Conservation (phyloP, 73 alveolate genomes). For the Paramecium tetraurelia region DNA sequence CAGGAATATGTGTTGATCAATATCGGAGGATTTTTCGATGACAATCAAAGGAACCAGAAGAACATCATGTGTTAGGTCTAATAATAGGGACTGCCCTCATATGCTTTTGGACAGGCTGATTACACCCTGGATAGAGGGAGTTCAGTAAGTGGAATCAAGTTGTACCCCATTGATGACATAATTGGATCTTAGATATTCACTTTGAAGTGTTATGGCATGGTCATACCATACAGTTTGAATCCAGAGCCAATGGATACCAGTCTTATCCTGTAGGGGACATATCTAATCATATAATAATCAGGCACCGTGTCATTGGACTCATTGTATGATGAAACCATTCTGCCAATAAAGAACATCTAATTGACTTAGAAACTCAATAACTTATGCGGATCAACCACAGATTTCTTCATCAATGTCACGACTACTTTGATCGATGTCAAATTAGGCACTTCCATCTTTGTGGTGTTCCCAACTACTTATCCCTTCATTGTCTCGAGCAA, state of each 20-base stretch:
- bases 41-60: background rate
- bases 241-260: constrained; percentile 1
- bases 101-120: background rate
- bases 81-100: background rate
- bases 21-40: constrained; percentile 6
- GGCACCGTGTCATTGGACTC: background rate
- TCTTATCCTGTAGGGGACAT: background rate
- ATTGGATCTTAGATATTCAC: background rate
- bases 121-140: background rate
- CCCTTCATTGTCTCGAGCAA: background rate
- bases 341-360: background rate
- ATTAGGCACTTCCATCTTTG: constrained; percentile 19
- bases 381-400: background rate
- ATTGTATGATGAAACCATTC: background rate
- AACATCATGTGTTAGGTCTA: background rate
- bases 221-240: background rate
- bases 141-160: constrained; percentile 18
- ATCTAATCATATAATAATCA: background rate
- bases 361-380: background rate
- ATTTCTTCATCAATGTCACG: background rate
- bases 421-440: background rate
- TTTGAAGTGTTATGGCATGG: constrained; percentile 4
- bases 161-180: background rate
- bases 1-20: constrained; percentile 22
- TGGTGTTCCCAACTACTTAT: constrained; percentile 15